A percentile compares a stretch with the other conserved stretches of the same genome.
phyloP scores from a whole-genome alignment of 371 early-diverging fungal species.

The Rhizopus stolonifer region DNA sequence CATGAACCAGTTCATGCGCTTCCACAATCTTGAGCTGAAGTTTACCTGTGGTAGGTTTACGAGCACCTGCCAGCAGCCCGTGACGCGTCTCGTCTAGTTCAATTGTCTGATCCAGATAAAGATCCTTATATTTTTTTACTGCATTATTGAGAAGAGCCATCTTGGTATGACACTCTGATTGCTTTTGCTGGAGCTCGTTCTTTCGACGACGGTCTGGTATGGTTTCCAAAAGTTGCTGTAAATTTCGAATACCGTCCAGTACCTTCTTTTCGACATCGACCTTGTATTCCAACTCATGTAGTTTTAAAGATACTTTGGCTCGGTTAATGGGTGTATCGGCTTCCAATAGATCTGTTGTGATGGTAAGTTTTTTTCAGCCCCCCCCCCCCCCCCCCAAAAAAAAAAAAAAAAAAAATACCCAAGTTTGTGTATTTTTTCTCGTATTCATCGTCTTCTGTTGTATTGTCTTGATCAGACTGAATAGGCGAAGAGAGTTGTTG shows the following conservation, averaged over 20 bases:
- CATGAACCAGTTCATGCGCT: constrained; percentile 66
- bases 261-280: constrained; percentile 89
- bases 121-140: constrained; percentile 78
- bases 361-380: too few species aligned
- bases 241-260: constrained; percentile 66
- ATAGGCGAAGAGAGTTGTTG: constrained; percentile 7
- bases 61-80: constrained; percentile 61
- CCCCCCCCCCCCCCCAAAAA: too few species aligned
- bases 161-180: constrained; percentile 77
- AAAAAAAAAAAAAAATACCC: too few species aligned
- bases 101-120: constrained; percentile 59
- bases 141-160: constrained; percentile 78
- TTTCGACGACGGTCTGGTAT: constrained; percentile 55
- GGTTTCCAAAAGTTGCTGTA: constrained; percentile 52
- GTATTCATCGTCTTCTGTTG: too few species aligned
- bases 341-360: constrained; percentile 68
- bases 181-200: constrained; percentile 63
- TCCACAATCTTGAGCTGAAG: constrained; percentile 66
- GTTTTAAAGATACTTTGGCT: constrained; percentile 84
- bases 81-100: constrained; percentile 40
- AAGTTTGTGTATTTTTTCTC: too few species aligned
- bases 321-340: constrained; percentile 75
- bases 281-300: constrained; percentile 83
- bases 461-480: too few species aligned
- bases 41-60: constrained; percentile 74